These are phyloP conservation scores for Podaxis carcinomalis DNA, from an alignment of 768 basidiomycete genomes.

Conservation along the genomic window DNA sequence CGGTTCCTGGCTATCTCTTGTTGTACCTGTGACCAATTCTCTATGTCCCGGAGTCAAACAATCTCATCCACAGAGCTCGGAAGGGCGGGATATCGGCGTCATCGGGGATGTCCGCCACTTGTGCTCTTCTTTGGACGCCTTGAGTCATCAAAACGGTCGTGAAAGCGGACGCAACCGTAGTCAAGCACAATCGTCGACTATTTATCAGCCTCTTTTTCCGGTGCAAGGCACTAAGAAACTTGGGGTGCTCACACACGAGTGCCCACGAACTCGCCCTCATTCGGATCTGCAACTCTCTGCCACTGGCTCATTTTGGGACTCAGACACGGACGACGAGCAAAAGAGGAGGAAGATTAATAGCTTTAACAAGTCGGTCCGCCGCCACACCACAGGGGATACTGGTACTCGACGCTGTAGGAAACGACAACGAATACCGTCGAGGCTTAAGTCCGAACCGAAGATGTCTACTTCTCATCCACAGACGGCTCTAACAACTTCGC, in stretches of 20 bases:
- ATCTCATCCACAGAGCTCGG: not conserved
- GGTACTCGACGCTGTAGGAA: not conserved
- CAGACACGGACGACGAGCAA: not conserved
- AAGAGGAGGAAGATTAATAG: not conserved
- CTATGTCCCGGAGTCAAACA: not conserved
- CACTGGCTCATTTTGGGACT: not conserved
- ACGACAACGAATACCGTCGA: not conserved
- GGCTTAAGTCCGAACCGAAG: not conserved
- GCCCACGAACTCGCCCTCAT: not conserved
- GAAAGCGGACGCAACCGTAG: not conserved
- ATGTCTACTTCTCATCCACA: not conserved
- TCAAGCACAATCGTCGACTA: not conserved
- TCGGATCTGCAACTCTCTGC: not conserved
- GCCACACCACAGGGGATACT: not conserved
- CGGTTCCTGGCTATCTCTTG: not conserved
- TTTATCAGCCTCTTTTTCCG: not conserved
- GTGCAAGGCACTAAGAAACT: not conserved
- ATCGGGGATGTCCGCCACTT: not conserved
- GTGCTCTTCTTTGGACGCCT: not conserved
- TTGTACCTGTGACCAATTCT: not conserved
- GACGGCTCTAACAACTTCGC: not conserved
- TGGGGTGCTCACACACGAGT: not conserved
- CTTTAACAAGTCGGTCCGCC: not conserved
- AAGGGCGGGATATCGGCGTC: not conserved
- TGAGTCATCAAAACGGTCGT: not conserved